phyloP scores from a whole-genome alignment of 176 grass and related monocot species.

The Urochloa ruziziensis region DNA sequence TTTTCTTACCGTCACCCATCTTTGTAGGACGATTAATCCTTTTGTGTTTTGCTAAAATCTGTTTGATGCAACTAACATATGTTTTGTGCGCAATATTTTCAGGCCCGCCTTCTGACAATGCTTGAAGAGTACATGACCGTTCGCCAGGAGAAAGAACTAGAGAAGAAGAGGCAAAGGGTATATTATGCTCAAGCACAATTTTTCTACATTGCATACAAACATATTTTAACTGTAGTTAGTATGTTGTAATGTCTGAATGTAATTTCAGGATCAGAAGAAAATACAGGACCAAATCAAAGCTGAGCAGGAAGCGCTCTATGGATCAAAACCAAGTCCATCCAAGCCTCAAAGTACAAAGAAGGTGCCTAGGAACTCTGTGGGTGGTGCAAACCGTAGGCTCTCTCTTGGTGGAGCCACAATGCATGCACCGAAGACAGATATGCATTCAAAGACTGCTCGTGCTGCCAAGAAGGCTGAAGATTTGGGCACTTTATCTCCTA shows the following conservation, averaged over 20 bases:
- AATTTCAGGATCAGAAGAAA: constrained; percentile 86
- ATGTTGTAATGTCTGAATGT: background rate
- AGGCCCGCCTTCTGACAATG: constrained; percentile 73
- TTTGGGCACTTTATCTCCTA: constrained; percentile 54
- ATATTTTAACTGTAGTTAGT: background rate
- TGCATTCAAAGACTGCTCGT: constrained; percentile 48
- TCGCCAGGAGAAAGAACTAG: constrained; percentile 78
- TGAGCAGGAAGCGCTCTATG: constrained; percentile 80
- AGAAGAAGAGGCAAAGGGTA: constrained; percentile 84
- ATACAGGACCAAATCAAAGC: constrained; percentile 75
- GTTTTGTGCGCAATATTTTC: constrained; percentile 28
- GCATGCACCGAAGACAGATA: constrained; percentile 52
- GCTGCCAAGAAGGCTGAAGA: constrained; percentile 63
- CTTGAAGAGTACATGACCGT: constrained; percentile 74
- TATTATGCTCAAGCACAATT: background rate
- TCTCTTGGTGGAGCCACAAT: constrained; percentile 74
- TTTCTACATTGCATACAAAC: background rate
- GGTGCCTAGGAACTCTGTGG: constrained; percentile 42
- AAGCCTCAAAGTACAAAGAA: constrained; percentile 81
- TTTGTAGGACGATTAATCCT: background rate
- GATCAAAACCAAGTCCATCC: constrained; percentile 90
- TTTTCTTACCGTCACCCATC: constrained; percentile 7
- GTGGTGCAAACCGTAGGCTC: constrained; percentile 49
- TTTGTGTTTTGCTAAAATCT: constrained; percentile 30
- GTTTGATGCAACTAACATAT: background rate